A percentile compares a stretch with the other conserved stretches of the same genome.
Evolutionary conservation across 2,329 filamentous ascomycete genomes (phyloP).

Genomic region (Fusarium dlaminii): DNA sequence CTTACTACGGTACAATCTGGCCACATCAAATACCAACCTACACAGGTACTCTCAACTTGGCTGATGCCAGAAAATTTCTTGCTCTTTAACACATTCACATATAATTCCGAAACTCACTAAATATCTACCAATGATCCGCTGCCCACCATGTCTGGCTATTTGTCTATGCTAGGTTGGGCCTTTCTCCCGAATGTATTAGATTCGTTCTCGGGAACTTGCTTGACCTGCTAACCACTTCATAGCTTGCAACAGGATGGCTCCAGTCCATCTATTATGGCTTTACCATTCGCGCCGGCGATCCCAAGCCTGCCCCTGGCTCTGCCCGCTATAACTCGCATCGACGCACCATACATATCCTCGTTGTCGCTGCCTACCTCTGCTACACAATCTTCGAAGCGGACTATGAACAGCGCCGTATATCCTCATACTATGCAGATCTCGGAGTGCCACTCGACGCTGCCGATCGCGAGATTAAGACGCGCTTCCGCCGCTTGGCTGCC

Average conservation of each 20-base stretch:
- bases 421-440: conserved; percentile 83
- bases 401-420: conserved; percentile 75
- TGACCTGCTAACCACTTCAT: conserved; percentile 28
- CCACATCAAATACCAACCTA: conserved; percentile 25
- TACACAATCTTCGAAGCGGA: conserved; percentile 96
- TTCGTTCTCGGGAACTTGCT: neutral
- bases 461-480: conserved; percentile 82
- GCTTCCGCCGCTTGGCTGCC: conserved; percentile 80
- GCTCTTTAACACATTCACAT: neutral
- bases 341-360: conserved; percentile 82
- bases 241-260: conserved; percentile 81
- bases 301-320: conserved; percentile 76
- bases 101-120: neutral
- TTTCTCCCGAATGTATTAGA: conserved; percentile 63
- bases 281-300: conserved; percentile 88
- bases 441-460: conserved; percentile 73
- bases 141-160: conserved; percentile 58
- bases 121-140: conserved; percentile 31
- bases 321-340: conserved; percentile 77
- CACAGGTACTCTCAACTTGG: neutral
- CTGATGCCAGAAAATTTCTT: neutral
- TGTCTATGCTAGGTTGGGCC: conserved; percentile 66
- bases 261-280: conserved; percentile 88
- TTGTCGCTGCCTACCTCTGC: conserved; percentile 83
- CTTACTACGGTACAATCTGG: conserved; percentile 26